Conservation (phyloP, 2,329 filamentous ascomycete genomes). For the Madurella mycetomatis region DNA sequence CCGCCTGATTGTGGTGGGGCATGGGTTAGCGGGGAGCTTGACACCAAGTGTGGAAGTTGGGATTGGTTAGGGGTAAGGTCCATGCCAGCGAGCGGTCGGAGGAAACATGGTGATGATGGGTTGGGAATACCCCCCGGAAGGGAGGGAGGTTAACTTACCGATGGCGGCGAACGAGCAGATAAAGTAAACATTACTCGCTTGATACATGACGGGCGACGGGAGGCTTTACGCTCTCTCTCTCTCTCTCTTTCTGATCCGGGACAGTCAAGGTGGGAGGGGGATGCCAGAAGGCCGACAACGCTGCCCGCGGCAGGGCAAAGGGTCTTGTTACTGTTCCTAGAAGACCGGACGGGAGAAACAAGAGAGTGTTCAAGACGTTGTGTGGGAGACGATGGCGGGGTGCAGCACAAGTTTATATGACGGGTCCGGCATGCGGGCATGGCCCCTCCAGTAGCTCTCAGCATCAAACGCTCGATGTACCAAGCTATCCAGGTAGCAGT, state of each 20-base stretch:
- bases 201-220: constrained; percentile 34
- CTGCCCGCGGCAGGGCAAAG: neutral
- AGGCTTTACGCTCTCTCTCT: too few relatives aligned
- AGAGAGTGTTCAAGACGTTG: neutral
- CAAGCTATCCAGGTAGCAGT: too few relatives aligned
- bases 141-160: constrained; percentile 36
- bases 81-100: neutral
- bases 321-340: neutral
- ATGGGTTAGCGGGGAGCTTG: neutral
- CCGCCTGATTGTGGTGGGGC: constrained; percentile 48
- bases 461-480: too few relatives aligned
- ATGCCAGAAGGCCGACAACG: neutral
- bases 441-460: too few relatives aligned
- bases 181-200: constrained; percentile 50
- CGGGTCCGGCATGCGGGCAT: too few relatives aligned
- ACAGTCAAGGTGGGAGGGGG: neutral
- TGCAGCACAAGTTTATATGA: constrained; percentile 1
- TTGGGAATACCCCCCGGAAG: too few relatives aligned
- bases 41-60: too few relatives aligned
- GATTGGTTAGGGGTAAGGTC: too few relatives aligned
- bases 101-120: too few relatives aligned
- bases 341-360: neutral
- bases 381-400: neutral
- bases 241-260: too few relatives aligned
- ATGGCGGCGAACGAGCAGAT: constrained; percentile 61